Evolutionary conservation across 495 filamentous ascomycete species (phyloP).

Genomic region (Penicillium daleae): DNA sequence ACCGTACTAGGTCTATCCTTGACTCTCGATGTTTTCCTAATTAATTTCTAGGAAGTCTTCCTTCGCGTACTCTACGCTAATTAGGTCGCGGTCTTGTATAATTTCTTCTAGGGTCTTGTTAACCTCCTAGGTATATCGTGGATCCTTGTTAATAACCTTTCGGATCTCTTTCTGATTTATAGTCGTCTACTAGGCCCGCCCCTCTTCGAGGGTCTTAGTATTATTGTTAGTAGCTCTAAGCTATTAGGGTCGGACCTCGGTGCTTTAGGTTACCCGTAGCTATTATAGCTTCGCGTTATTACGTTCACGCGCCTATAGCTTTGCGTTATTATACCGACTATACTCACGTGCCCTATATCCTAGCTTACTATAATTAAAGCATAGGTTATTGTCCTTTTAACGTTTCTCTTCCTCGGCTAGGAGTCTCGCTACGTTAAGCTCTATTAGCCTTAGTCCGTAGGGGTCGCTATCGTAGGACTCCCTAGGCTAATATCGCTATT

Average conservation of each 20-base stretch:
- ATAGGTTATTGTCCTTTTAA: background rate
- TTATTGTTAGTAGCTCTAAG: background rate
- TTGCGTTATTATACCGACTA: background rate
- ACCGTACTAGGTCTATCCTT: background rate
- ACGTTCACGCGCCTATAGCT: background rate
- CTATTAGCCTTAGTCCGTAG: background rate
- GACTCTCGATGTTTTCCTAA: background rate
- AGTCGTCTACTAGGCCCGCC: too few species aligned
- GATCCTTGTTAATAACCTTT: too few species aligned
- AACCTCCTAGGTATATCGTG: too few species aligned
- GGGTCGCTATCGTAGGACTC: background rate
- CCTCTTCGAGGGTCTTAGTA: too few species aligned
- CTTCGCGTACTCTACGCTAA: too few species aligned
- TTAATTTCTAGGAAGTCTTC: background rate
- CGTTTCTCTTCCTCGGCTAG: background rate
- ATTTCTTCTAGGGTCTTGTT: too few species aligned
- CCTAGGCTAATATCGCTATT: too few species aligned
- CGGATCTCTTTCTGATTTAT: too few species aligned
- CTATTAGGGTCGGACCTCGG: background rate
- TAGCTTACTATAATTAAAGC: background rate
- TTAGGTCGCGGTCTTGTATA: too few species aligned
- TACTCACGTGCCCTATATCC: background rate
- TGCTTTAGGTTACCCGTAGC: background rate
- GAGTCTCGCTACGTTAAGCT: background rate
- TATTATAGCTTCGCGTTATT: background rate